Percentiles rank a stretch among this genome's conserved stretches.
Evolutionary conservation across 2,329 filamentous ascomycete genomes (phyloP).

Genomic region (Ophiostoma sp.): DNA sequence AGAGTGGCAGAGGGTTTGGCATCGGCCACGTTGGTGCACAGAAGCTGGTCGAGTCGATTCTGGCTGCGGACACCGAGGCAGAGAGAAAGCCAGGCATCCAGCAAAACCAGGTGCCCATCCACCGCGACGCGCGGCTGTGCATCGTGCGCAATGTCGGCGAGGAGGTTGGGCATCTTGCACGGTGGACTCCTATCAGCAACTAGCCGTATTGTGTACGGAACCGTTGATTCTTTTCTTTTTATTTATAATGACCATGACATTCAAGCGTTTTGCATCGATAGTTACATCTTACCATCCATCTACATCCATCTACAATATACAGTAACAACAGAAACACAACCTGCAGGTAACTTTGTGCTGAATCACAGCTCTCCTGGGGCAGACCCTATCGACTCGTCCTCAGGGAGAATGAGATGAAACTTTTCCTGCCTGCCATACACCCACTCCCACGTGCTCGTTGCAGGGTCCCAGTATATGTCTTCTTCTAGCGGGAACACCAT

Average conservation of each 20-base stretch:
- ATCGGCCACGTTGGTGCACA: slow-evolving; percentile 59
- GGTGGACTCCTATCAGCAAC: slow-evolving; percentile 26
- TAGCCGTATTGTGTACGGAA: not conserved
- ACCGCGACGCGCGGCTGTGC: slow-evolving; percentile 54
- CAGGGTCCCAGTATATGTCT: slow-evolving; percentile 45
- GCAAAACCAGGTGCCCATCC: slow-evolving; percentile 21
- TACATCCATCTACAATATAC: not conserved
- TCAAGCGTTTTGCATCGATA: not conserved
- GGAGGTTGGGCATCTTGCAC: slow-evolving; percentile 68
- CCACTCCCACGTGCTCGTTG: slow-evolving; percentile 42
- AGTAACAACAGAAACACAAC: not conserved
- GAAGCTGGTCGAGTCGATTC: slow-evolving; percentile 47
- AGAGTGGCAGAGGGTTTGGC: slow-evolving; percentile 67
- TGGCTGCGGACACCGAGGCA: slow-evolving; percentile 17
- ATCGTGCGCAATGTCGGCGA: slow-evolving; percentile 79
- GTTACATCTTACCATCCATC: not conserved
- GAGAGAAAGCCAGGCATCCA: slow-evolving; percentile 22
- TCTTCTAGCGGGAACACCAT: slow-evolving; percentile 47
- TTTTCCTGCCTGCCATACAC: slow-evolving; percentile 45
- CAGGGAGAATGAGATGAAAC: slow-evolving; percentile 34
- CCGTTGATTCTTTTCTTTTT: not conserved
- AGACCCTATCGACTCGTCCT: not conserved
- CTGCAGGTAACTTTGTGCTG: not conserved
- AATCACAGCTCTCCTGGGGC: slow-evolving; percentile 15
- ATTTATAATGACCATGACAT: not conserved